Conservation (phyloP, 108 stramenopile genomes). For the Hondaea fermentalgiana region DNA sequence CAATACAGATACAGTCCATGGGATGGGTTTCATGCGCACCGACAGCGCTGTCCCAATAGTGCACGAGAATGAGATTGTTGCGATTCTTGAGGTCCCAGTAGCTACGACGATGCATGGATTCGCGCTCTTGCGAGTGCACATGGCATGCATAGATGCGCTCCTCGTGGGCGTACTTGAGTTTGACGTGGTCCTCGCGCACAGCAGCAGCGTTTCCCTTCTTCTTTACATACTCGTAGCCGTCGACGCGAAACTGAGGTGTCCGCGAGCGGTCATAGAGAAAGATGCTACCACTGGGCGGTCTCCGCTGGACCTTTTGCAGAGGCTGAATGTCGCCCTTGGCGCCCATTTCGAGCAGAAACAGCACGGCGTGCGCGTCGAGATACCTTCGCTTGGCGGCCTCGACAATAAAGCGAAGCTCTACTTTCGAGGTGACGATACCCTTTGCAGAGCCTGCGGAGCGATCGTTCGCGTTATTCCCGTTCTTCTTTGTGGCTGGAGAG, state of each 20-base stretch:
- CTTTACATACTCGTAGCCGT: background rate
- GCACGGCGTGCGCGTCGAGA: background rate
- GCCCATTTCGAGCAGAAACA: background rate
- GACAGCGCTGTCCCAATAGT: background rate
- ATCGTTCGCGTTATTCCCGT: too few species aligned
- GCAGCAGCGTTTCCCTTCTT: background rate
- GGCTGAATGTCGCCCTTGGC: background rate
- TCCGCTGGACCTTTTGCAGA: background rate
- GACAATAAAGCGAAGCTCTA: background rate
- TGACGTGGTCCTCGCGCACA: conserved; percentile 12
- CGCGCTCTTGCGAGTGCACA: background rate
- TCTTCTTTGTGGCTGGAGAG: too few species aligned
- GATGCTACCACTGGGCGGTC: background rate
- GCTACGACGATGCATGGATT: background rate
- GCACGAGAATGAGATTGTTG: background rate
- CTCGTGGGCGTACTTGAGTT: background rate
- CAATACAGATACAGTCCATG: background rate
- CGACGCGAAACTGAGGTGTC: background rate
- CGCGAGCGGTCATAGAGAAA: background rate
- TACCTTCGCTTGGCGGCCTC: background rate
- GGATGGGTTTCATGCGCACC: background rate
- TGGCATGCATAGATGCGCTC: conserved; percentile 3
- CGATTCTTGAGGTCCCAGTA: background rate
- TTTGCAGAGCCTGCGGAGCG: too few species aligned
- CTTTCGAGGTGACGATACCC: background rate